phyloP scores from a whole-genome alignment of 306 rosid genomes.

The Medicago lupulina region DNA sequence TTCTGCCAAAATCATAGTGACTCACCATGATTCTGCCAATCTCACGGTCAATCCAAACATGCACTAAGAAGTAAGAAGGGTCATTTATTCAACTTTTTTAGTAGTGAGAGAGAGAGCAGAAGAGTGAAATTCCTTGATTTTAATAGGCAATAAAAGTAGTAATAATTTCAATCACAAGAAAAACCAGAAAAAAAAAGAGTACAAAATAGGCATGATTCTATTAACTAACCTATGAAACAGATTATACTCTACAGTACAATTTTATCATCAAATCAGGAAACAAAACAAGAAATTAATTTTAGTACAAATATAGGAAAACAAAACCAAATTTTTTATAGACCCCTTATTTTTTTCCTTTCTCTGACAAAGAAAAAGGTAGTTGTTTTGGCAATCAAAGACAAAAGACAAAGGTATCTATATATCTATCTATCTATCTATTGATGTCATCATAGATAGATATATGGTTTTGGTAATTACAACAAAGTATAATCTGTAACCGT shows the following conservation, averaged over 20 bases:
- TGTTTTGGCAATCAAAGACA: conserved; percentile 8
- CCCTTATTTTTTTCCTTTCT: neutral
- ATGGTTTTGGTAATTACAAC: conserved; percentile 2
- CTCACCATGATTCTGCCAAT: too few relatives aligned
- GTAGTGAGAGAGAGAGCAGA: too few relatives aligned
- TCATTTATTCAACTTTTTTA: too few relatives aligned
- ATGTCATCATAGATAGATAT: conserved; percentile 37
- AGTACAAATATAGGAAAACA: conserved; percentile 23
- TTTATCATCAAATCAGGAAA: conserved; percentile 25
- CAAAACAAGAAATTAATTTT: conserved; percentile 28
- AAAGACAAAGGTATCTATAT: conserved; percentile 37
- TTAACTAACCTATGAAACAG: conserved; percentile 28
- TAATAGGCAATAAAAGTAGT: neutral
- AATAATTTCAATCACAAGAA: conserved; percentile 35
- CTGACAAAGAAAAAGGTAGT: conserved; percentile 15
- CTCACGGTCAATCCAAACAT: too few relatives aligned
- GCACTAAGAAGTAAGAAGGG: too few relatives aligned
- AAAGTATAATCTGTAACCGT: conserved; percentile 13
- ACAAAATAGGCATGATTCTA: conserved; percentile 21
- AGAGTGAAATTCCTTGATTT: too few relatives aligned
- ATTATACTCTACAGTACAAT: conserved; percentile 21
- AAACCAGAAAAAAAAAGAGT: conserved; percentile 21
- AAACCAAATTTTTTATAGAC: conserved; percentile 27
- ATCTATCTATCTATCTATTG: conserved; percentile 33
- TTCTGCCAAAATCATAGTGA: too few relatives aligned